Evolutionary conservation across 2,329 filamentous ascomycete genomes (phyloP), one percentile per base, ranked within the genome.

Genomic region (Aureobasidium sp.): DNA sequence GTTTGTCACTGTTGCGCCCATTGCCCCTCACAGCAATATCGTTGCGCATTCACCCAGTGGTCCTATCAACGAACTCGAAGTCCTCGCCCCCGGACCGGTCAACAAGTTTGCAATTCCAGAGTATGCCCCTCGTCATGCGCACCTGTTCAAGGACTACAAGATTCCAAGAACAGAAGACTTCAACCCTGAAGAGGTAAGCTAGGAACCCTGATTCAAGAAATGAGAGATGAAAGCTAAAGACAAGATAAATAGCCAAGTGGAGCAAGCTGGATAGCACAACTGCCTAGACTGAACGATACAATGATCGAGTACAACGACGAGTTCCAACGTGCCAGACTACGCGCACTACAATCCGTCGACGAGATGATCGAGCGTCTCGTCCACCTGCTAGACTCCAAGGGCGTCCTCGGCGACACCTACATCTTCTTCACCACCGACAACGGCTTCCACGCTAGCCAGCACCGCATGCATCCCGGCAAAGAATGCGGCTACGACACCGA

Each of bases 401-500:
- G 68, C 1, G 68, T 77, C 1, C 63, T 78, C n/a, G 72, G 79
- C 5, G 75, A 76, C 0, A 77, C 83, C 0, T 84, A 82, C n/a
- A 74, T 88, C 1, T 78, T 89, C 15, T 85, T 84, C 61, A 81
- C 84, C 31, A 81, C 82, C 0, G 74, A 86, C 67, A 86, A 86
- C 61, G 83, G 84, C 0, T 86, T 80, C 65, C 84, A 86, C 62
- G 80, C 86, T 45, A 79, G 82, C 2, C 82, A 86, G 52, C 83
- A 86, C 65, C 76, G 84, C 2, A 70, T 86, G 17, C 79, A 78
- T 1, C 82, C 83, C 0, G 83, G 82, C 0, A 86, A 86, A 67
- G 77, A 79, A 11, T 84, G 82, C 62, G 80, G 78, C 0, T 84
- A 80, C 60, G 84, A 86, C 39, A 81, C 84, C 56, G 83, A 86